These are phyloP conservation scores for Rosa hybrid DNA, from an alignment of 331 rosid genomes.

Conservation along the genomic window DNA sequence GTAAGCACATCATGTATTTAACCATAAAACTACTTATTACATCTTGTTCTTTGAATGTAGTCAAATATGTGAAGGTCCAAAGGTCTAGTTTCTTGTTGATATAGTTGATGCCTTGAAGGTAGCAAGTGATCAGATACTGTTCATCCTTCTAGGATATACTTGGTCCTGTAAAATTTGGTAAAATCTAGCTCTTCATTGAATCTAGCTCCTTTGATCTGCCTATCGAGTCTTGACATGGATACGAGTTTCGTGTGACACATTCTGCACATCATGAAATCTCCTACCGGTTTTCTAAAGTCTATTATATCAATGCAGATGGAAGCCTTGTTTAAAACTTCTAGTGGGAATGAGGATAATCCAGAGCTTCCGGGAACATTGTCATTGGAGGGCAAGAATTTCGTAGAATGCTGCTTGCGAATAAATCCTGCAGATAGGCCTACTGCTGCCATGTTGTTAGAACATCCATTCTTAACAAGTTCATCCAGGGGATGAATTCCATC, in stretches of 20 bases:
- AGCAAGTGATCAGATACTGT: neutral
- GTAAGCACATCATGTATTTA: constrained; percentile 40
- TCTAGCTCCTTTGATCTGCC: neutral
- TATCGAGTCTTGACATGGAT: too few relatives aligned
- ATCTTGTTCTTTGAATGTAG: neutral
- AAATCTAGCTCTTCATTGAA: neutral
- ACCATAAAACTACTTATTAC: neutral
- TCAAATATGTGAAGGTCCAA: neutral
- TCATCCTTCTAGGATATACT: neutral
- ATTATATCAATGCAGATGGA: constrained; percentile 67
- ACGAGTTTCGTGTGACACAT: neutral
- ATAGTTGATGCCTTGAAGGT: neutral
- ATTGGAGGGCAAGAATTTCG: constrained; percentile 72
- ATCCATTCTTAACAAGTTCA: constrained; percentile 63
- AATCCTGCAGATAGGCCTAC: constrained; percentile 88
- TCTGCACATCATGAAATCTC: constrained; percentile 6
- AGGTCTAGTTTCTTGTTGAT: neutral
- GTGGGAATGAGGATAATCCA: constrained; percentile 56
- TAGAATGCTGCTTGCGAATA: constrained; percentile 75
- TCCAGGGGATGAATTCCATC: neutral
- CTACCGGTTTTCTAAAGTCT: constrained; percentile 9
- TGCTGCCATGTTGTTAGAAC: constrained; percentile 71
- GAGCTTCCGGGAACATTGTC: constrained; percentile 79
- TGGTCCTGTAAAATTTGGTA: neutral
- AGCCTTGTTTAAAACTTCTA: constrained; percentile 83